These are phyloP conservation scores for Rubia balearica DNA, from an alignment of 305 asterid species.

Conservation along the genomic window DNA sequence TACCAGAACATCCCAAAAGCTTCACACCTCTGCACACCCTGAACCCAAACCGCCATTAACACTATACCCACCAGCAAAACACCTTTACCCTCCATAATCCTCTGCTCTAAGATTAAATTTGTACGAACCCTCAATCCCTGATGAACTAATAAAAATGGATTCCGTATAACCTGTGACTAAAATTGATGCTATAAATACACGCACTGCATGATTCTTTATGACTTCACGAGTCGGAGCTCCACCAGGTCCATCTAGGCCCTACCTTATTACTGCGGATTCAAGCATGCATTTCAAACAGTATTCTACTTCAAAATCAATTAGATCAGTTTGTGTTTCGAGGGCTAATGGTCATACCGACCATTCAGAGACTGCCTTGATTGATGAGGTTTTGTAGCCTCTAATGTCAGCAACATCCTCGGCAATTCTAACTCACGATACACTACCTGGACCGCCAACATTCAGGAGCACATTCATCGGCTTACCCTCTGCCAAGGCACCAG, in stretches of 20 bases:
- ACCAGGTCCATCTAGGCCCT: too few species aligned
- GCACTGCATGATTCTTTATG: too few species aligned
- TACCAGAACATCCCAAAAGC: constrained; percentile 53
- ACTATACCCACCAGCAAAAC: too few species aligned
- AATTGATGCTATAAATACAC: too few species aligned
- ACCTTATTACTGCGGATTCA: too few species aligned
- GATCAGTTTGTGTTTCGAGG: not conserved
- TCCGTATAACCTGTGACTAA: too few species aligned
- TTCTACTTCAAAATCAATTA: not conserved
- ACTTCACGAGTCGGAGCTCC: too few species aligned
- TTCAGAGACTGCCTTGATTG: constrained; percentile 69
- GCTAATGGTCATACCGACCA: constrained; percentile 44
- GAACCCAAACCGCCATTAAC: too few species aligned
- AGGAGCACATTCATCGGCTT: constrained; percentile 55
- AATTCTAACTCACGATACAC: constrained; percentile 87
- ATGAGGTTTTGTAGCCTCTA: constrained; percentile 54
- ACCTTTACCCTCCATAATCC: too few species aligned
- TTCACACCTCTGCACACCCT: constrained; percentile 5
- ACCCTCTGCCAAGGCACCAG: constrained; percentile 36
- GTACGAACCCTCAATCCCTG: too few species aligned
- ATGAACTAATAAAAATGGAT: too few species aligned
- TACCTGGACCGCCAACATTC: constrained; percentile 82
- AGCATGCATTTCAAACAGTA: constrained; percentile 13
- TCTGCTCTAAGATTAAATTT: too few species aligned
- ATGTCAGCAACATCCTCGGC: constrained; percentile 75